Base-by-base conservation (phyloP, 306 rosid species). In the Acacia melanoxylon region DNA sequence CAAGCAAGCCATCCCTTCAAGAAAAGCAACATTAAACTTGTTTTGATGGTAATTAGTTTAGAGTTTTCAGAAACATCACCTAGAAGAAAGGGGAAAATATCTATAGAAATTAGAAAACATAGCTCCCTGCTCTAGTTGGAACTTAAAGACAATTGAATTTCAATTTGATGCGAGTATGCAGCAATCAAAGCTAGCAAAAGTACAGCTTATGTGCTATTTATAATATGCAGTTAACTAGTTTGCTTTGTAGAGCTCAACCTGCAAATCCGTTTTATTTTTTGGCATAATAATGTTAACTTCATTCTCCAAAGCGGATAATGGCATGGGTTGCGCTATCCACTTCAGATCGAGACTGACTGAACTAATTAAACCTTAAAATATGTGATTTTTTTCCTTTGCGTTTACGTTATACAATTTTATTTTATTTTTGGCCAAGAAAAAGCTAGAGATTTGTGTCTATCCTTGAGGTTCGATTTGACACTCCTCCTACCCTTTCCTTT, bases 301-400 rank as follows among this genome's bases (percentile, higher is more conserved):
- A 61, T 45, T 75, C 72, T 79, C 68, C 46, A 40, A 79, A 63
- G 16, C 68, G 11, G 75, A 72, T 59, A 54, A 13, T 22, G 74
- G 13, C 25, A 82, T 72, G n/a, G 68, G 90, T 83, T 87, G 84
- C 77, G 52, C 70, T 83, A 84, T 81, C 90, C 44, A 54, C 33
- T 85, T 84, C 40, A 52, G 56, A 41, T n/a, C 15, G 22, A 29
- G 37, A 51, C 52, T 3, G 14, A 52, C 78, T 78, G 19, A 63
- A 45, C 33, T 10, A 24, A 37, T 6, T 37, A 37, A 59, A 19
- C 58, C 35, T 76, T 69, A 22, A 46, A 37, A 70, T 4, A 72
- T 49, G 27, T 2, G 65, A 40, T 40, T 15, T 62, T 68, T 68
- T 76, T 45, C 29, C 56, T 68, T 68, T 10, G 65, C 14, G 65